Base-by-base conservation (phyloP, 768 basidiomycete species). In the Naematelia aurantialba region DNA sequence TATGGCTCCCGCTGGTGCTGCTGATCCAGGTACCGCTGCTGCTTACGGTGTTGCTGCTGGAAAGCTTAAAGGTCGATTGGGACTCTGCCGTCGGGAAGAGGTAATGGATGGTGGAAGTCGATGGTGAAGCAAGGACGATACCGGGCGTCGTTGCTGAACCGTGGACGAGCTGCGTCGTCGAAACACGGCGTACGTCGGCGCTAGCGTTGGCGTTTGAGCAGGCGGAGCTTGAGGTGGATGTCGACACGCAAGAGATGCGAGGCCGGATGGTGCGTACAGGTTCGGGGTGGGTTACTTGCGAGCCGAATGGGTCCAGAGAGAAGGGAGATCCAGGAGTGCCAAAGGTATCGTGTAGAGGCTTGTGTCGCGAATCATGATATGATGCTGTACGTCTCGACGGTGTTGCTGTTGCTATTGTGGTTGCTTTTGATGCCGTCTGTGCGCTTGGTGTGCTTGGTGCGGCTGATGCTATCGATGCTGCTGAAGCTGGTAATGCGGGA, bases 101-200 rank as follows among this genome's bases (percentile, higher is more conserved):
- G 34, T 69, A 69, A 50, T 69, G 68, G 2, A 69, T 64, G 14
- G 65, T 66, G 4, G 59, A 59, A 3, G 65, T 60, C 4, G 62
- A 62, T 4, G 65, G 65, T 12, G 57, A 59, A 19, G 67, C 67
- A n/a, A 68, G 26, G 13, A 66, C 53, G 54, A 69, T 66, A 24
- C 56, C 59, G 4, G 60, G 64, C 31, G 64, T 62, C 13, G 24
- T n/a, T 51, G 11, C 2, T 49, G 10, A 34, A 25, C 26, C 29
- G 39, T 4, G 55, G 27, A 39, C 55, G 27, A 8, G 62, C 57
- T 17, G 56, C 45, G 26, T 57, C 12, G 51, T n/a, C n/a, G 2
- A 57, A 62, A 14, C n/a, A 54, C 25, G 30, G 48, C 52, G 10
- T 52, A 51, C n/a, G 57, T 55, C 29, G 57, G 56, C 21, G 56